Conservation (phyloP, 1,139 yeast species). For the Lodderomyces metapsilosis region DNA sequence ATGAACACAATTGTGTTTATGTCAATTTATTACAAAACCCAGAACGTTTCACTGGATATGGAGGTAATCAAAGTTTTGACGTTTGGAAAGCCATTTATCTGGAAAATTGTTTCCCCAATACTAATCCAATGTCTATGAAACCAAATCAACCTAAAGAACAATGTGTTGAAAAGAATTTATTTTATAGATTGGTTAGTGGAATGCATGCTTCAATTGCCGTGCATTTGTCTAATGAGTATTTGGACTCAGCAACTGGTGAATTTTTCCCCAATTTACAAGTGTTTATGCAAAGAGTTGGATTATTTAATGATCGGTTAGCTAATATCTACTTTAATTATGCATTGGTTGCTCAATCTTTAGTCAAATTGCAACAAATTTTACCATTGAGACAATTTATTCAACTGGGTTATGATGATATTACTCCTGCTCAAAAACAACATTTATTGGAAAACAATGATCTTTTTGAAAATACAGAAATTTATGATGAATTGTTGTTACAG, state of each 20-base stretch:
- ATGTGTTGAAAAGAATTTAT: conserved; percentile 83
- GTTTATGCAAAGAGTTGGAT: conserved; percentile 88
- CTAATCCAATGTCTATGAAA: conserved; percentile 39
- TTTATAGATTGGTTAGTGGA: conserved; percentile 85
- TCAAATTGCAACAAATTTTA: conserved; percentile 49
- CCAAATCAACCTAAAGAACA: conserved; percentile 41
- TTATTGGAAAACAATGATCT: conserved; percentile 44
- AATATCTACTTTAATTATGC: conserved; percentile 94
- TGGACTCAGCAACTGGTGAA: conserved; percentile 68
- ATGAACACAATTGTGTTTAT: conserved; percentile 58
- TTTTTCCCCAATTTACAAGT: conserved; percentile 82
- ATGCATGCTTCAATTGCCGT: conserved; percentile 96
- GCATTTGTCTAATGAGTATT: conserved; percentile 83
- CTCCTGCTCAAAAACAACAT: conserved; percentile 35
- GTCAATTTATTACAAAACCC: conserved; percentile 88
- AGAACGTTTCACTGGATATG: conserved; percentile 95
- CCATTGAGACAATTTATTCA: conserved; percentile 27
- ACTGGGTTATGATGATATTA: conserved; percentile 21
- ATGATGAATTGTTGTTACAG: conserved; percentile 30
- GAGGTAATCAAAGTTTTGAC: conserved; percentile 87
- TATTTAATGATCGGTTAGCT: conserved; percentile 82
- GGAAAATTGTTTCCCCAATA: conserved; percentile 80
- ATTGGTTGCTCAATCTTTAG: conserved; percentile 75
- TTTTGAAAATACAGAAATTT: conserved; percentile 32
- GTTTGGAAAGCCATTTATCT: conserved; percentile 93